These are phyloP conservation scores for Neurospora intermedia DNA, from an alignment of 495 filamentous ascomycete genomes.

Conservation along the genomic window DNA sequence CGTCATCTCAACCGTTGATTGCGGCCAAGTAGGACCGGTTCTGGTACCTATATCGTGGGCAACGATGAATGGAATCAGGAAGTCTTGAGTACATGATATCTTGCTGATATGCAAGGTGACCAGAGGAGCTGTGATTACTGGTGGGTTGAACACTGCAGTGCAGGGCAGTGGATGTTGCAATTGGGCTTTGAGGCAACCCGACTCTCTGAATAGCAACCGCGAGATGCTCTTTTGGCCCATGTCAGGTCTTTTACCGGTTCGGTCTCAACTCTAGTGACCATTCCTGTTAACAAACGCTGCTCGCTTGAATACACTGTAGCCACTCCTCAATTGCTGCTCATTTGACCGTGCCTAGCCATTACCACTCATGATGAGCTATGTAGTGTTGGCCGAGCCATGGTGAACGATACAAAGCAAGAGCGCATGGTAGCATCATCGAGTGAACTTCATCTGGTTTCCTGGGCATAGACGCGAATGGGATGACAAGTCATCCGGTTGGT, in stretches of 20 bases:
- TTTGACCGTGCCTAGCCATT: not conserved
- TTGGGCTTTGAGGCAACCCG: not conserved
- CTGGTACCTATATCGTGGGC: not conserved
- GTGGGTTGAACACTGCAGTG: not conserved
- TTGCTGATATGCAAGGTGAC: not conserved
- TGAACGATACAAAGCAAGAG: not conserved
- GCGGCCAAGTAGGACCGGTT: not conserved
- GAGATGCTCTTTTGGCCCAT: not conserved
- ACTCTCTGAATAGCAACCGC: not conserved
- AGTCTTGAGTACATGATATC: not conserved
- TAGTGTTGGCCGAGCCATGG: not conserved
- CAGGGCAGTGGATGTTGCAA: not conserved
- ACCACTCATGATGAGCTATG: not conserved
- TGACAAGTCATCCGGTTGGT: not conserved
- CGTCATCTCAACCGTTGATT: not conserved
- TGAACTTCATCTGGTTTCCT: not conserved
- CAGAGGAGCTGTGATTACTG: not conserved
- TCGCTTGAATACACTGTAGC: not conserved
- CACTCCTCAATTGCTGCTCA: not conserved
- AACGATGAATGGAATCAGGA: not conserved
- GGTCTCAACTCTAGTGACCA: not conserved
- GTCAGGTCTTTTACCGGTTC: not conserved
- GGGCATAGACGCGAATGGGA: not conserved
- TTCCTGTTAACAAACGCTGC: not conserved
- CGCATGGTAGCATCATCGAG: not conserved